A percentile compares a stretch with the other conserved stretches of the same genome.
Conservation (phyloP, 2,329 filamentous ascomycete species). For the Aspergillus brasiliensis region DNA sequence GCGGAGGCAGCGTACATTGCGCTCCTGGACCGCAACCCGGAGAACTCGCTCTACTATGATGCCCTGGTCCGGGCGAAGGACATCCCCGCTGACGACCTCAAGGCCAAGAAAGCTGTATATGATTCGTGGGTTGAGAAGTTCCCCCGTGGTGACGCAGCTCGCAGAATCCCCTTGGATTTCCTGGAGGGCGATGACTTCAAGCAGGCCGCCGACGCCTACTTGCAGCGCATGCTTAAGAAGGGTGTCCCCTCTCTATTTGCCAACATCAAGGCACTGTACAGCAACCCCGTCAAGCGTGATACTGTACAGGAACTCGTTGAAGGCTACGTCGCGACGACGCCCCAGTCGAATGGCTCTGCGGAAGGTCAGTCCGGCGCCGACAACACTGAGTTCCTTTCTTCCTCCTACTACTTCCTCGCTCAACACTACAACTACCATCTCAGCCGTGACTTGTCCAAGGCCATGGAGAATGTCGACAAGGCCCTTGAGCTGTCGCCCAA, state of each 20-base stretch:
- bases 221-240: conserved; percentile 83
- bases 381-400: conserved; percentile 67
- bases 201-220: conserved; percentile 73
- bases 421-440: conserved; percentile 95
- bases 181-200: conserved; percentile 80
- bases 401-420: conserved; percentile 87
- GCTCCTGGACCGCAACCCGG: conserved; percentile 82
- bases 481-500: conserved; percentile 77
- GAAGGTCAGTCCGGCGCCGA: conserved; percentile 54
- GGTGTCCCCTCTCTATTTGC: conserved; percentile 95
- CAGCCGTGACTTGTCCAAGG: conserved; percentile 81
- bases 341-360: conserved; percentile 53
- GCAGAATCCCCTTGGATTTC: conserved; percentile 87
- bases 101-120: conserved; percentile 73
- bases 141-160: conserved; percentile 80
- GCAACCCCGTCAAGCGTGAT: conserved; percentile 74
- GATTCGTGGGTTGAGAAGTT: conserved; percentile 79
- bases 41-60: conserved; percentile 84
- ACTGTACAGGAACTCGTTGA: conserved; percentile 74
- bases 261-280: conserved; percentile 92
- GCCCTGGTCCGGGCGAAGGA: conserved; percentile 70
- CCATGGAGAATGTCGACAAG: conserved; percentile 78
- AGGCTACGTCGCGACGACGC: conserved; percentile 63
- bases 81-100: conserved; percentile 62
- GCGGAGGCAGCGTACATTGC: conserved; percentile 79